Conservation (phyloP, 768 basidiomycete species). For the Tylopilus rubrobrunneus region DNA sequence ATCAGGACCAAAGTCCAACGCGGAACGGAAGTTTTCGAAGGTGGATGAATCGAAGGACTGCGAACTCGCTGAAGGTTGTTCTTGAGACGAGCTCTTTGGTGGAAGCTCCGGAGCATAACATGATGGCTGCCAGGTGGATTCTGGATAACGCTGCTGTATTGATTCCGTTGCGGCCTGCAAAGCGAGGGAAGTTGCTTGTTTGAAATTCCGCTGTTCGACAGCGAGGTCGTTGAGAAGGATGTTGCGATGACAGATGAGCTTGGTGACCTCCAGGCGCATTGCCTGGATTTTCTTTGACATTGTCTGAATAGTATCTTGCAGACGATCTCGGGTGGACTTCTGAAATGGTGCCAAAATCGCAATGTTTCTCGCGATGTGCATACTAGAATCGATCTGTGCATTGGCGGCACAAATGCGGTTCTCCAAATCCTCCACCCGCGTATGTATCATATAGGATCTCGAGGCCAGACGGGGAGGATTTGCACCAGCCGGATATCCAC, state of each 20-base stretch:
- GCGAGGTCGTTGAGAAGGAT: constrained; percentile 74
- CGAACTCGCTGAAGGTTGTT: constrained; percentile 9
- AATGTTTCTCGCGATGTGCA: constrained; percentile 77
- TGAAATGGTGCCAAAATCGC: constrained; percentile 87
- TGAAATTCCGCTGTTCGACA: constrained; percentile 65
- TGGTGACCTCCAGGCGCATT: constrained; percentile 69
- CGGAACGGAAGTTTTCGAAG: constrained; percentile 65
- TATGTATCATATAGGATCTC: constrained; percentile 55
- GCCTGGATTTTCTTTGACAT: constrained; percentile 63
- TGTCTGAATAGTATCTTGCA: constrained; percentile 56
- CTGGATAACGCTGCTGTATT: constrained; percentile 43
- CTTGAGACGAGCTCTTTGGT: constrained; percentile 11
- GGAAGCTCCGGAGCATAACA: constrained; percentile 31
- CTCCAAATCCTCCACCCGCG: constrained; percentile 65
- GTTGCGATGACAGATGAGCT: constrained; percentile 69
- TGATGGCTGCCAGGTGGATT: constrained; percentile 32
- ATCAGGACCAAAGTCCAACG: constrained; percentile 51
- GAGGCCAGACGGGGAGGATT: constrained; percentile 30
- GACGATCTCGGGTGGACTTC: constrained; percentile 72
- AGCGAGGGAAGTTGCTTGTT: constrained; percentile 63
- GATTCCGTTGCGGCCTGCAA: constrained; percentile 68
- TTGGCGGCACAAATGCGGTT: constrained; percentile 49
- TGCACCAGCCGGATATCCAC: constrained; percentile 17
- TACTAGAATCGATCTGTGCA: constrained; percentile 58
- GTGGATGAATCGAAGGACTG: constrained; percentile 42